Evolutionary conservation across 2,329 filamentous ascomycete species (phyloP), one percentile per base, ranked within the genome.

Genomic region (Cladosporium sphaerospermum): DNA sequence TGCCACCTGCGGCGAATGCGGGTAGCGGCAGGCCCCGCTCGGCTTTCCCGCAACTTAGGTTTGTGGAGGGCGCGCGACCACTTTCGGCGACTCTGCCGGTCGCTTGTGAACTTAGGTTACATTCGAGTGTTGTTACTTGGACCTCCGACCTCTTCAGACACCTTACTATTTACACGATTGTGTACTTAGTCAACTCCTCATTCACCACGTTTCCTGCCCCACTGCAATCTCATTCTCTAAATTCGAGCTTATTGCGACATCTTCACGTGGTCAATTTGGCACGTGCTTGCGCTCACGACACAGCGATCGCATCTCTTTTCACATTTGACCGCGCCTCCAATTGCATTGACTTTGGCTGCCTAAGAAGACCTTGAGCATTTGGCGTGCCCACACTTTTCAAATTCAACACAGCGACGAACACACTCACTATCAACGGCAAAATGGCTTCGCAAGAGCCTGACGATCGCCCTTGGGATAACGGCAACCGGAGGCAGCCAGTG

Each of bases 391-490:
- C 14, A 52, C 14, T 9, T 9, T 41, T 33, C 10, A 10, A 10
- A 18, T 41, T n/a, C 34, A 18, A 14, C 13, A 23, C 34, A 7
- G 23, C 23, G 23, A 28, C 23, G 23, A 11, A 49, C 32, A 23
- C 42, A 46, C 7, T n/a, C 4, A 39, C 18, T 23, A 37, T 28
- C 23, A 36, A 31, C 39, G 31, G 14, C 53, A 53, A 40, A 19
- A 63, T 60, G 60, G 44, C 58, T 18, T 57, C 54, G 13, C 36
- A 45, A 18, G 54, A 53, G 32, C 54, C 56, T 37, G 60, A 61
- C 14, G 57, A 61, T 33, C 43, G 54, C 18, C 61, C 59, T 6
- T 59, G 61, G 32, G 56, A 62, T 41, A 60, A 18, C 19, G 23
- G 13, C 23, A 41, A 40, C 32, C 44, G 48, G 18, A 40, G 48